Conservation (phyloP, 768 basidiomycete genomes). For the Xerocomellus intermedius region DNA sequence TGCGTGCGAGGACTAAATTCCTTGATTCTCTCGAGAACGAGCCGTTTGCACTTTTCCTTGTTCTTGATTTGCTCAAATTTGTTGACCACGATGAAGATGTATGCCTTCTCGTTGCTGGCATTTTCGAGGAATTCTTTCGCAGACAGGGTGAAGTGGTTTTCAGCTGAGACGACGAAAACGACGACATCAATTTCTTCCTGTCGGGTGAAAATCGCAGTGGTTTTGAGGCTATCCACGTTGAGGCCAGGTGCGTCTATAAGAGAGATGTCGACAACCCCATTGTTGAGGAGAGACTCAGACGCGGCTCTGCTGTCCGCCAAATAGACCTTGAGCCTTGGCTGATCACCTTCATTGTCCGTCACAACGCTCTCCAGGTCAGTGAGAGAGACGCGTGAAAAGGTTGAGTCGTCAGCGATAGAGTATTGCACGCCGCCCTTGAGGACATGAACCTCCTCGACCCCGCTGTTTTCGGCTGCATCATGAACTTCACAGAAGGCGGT, state of each 20-base stretch:
- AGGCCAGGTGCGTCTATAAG: constrained; percentile 98
- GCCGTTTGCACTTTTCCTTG: constrained; percentile 86
- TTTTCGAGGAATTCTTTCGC: constrained; percentile 91
- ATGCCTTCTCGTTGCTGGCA: constrained; percentile 96
- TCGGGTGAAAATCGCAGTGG: constrained; percentile 91
- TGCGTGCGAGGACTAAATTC: constrained; percentile 89
- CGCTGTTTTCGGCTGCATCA: constrained; percentile 78
- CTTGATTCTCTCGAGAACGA: constrained; percentile 92
- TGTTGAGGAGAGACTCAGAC: constrained; percentile 84
- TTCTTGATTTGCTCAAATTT: constrained; percentile 95
- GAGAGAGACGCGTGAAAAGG: constrained; percentile 68
- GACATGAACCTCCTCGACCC: constrained; percentile 83
- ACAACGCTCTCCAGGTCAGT: constrained; percentile 77
- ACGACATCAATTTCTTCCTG: constrained; percentile 99
- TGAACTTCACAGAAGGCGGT: constrained; percentile 97
- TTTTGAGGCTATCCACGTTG: constrained; percentile 92
- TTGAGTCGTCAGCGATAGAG: constrained; percentile 66
- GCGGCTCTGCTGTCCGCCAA: constrained; percentile 77
- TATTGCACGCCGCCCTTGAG: constrained; percentile 69
- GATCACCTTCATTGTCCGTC: constrained; percentile 54
- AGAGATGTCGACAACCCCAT: constrained; percentile 95
- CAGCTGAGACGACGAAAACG: constrained; percentile 96
- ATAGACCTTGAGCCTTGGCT: constrained; percentile 80
- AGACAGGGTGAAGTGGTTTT: constrained; percentile 97
- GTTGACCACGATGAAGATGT: constrained; percentile 98